Evolutionary conservation across 768 basidiomycete genomes (phyloP).

Genomic region (Xanthoconium stramineum): DNA sequence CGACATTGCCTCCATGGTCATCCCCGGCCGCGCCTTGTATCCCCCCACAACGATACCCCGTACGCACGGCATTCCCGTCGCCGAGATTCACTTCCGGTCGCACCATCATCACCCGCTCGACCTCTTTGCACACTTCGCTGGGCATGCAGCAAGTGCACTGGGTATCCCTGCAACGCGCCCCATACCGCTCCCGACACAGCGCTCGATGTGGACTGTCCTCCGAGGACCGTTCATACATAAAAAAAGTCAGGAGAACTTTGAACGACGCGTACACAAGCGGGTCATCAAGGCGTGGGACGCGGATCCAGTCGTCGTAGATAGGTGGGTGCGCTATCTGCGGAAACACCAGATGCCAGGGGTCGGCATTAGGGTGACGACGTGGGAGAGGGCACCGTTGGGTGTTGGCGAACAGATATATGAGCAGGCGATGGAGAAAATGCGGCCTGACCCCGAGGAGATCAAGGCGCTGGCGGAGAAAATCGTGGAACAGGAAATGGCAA

Average conservation of each 20-base stretch:
- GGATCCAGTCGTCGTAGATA: constrained; percentile 68
- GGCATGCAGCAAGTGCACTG: constrained; percentile 81
- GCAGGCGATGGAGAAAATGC: constrained; percentile 34
- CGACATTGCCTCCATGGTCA: constrained; percentile 48
- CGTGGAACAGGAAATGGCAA: constrained; percentile 29
- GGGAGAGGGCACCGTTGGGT: constrained; percentile 64
- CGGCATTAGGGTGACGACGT: constrained; percentile 77
- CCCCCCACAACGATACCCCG: constrained; percentile 54
- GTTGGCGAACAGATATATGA: constrained; percentile 41
- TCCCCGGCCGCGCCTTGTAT: constrained; percentile 61
- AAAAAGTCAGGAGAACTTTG: constrained; percentile 94
- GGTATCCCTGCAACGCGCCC: constrained; percentile 73
- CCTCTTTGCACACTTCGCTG: constrained; percentile 79
- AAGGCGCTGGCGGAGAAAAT: constrained; percentile 42
- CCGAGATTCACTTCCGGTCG: constrained; percentile 79
- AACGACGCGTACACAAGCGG: constrained; percentile 77
- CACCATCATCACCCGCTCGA: constrained; percentile 65
- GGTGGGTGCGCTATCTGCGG: constrained; percentile 78
- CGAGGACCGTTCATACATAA: constrained; percentile 89
- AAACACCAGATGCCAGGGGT: constrained; percentile 80
- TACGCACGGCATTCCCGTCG: constrained; percentile 72
- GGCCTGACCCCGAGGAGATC: constrained; percentile 33
- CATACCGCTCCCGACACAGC: constrained; percentile 66
- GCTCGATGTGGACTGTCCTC: constrained; percentile 81
- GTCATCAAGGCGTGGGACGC: constrained; percentile 91